Evolutionary conservation across 2,329 filamentous ascomycete genomes (phyloP), one percentile per base, ranked within the genome.

Genomic region (Claviceps sp.): DNA sequence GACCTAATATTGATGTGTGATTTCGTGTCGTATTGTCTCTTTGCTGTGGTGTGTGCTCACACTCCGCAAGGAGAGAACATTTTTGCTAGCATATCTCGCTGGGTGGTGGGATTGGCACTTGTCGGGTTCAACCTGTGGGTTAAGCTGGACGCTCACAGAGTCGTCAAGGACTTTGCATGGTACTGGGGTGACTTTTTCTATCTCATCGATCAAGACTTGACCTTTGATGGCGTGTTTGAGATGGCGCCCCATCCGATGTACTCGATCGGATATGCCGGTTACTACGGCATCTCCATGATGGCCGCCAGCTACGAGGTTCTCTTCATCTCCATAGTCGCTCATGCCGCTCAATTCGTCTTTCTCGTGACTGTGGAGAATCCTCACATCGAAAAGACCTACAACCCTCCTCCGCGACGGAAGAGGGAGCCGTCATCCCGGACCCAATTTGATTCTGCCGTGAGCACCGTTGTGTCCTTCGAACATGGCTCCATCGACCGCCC

Each of bases 171-270:
- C 70, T 98, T 90, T 71, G 93, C 93, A 30, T 98, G 93, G 93
- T 98, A 97, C 70, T 98, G 93, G 93, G 93, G 93, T 56, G 93
- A 98, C 69, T 97, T 97, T 71, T 98, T 97, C 76, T 98, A 89
- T 70, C 83, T 98, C 63, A 88, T 98, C 67, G 93, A 98, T 69
- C 90, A 97, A 71, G 89, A 95, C 64, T 76, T 98, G 66, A 97
- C 90, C 48, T 98, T 98, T 68, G 93, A 98, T 65, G 93, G 93
- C 52, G 93, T 98, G 56, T 98, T 97, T 66, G 93, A 98, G 71
- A 94, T 98, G 84, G 93, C 93, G 19, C 93, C 93, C 37, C 93
- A 97, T 66, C 91, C 91, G 57, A 97, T 97, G 91, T 97, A 97
- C 71, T 95, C 90, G 52, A 91, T 97, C 62, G 93, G 93, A 41